Evolutionary conservation across 139 green algal species (phyloP).

Genomic region (Coelastrella sp.): DNA sequence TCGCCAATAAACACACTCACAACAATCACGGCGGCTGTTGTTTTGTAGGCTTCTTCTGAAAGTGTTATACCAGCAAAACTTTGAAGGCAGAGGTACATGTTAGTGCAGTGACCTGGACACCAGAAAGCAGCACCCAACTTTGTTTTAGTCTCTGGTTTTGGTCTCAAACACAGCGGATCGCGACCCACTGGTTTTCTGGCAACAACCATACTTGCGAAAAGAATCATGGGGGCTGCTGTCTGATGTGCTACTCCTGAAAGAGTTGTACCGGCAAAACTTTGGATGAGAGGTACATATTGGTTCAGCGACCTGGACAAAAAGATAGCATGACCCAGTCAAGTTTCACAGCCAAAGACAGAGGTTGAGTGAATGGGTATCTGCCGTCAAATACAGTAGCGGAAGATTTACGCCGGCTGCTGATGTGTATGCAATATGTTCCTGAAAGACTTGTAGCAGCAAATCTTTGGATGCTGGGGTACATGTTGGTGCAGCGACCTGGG

Average conservation of each 20-base stretch:
- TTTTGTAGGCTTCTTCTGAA: neutral
- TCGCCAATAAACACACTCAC: neutral
- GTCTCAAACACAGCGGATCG: neutral
- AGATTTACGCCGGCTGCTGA: no score
- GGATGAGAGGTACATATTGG: conserved; percentile 50
- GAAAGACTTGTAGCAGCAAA: no score
- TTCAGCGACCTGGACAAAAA: conserved; percentile 29
- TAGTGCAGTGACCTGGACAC: conserved; percentile 41
- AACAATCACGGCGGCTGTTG: conserved; percentile 5
- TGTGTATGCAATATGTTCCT: no score
- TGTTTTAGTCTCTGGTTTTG: neutral
- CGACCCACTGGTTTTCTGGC: neutral
- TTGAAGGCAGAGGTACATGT: conserved; percentile 50
- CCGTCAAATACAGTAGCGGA: no score
- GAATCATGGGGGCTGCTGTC: conserved; percentile 9
- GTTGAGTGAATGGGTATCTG: no score
- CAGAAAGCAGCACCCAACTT: neutral
- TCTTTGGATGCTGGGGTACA: no score
- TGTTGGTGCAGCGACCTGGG: no score
- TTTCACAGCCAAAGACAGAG: no score
- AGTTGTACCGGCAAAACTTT: conserved; percentile 32
- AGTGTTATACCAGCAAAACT: conserved; percentile 24
- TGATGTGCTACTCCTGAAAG: neutral
- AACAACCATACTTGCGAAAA: no score
- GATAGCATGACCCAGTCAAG: neutral